Base-by-base conservation (phyloP, 2,329 filamentous ascomycete species). In the Scopulariopsis brevicaulis region DNA sequence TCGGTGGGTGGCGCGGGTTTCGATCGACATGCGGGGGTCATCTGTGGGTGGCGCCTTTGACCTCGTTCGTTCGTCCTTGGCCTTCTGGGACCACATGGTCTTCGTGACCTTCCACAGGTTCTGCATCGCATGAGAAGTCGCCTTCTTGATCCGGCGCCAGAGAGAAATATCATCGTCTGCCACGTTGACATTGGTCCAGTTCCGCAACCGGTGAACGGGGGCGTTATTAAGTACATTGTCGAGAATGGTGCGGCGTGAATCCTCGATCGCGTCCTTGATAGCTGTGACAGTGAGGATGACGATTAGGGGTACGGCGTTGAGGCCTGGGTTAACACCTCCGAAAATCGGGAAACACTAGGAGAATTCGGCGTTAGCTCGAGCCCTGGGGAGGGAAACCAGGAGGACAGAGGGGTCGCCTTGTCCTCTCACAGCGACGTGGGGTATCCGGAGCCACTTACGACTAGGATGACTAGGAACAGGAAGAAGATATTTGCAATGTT, bases 401-500 rank as follows among this genome's bases (percentile, higher is more conserved):
- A 50, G 22, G 48, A 4, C 43, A 32, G 8, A 46, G 20, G 18
- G 25, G 4, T n/a, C 6, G 10, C 54, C 54, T 25, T 32, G 35
- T 37, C 12, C 22, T 24, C 20, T 18, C 20, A 15, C 11, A 40
- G 22, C 3, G 24, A 5, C 15, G 6, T 22, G 32, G 20, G 20
- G 11, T 20, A 32, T 35, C 32, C 43, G 18, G 32, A 37, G 55
- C 43, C 52, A 70, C 92, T 79, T 86, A 97, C 94, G 67, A 87
- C 86, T 60, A 99, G 81, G 68, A 99, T 96, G 69, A 96, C 92
- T 66, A 93, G 82, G 74, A 97, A 96, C 65, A 97, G 78, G 80
- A 99, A 99, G 75, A 97, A 99, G 57, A 97, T 87, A 71, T 99
- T 99, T 68, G 94, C 94, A 66, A 99, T 87, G 68, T 97, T 97